Evolutionary conservation across 805 yeast species (phyloP), one percentile per base, ranked within the genome.

Genomic region (Wickerhamiella galacta): DNA sequence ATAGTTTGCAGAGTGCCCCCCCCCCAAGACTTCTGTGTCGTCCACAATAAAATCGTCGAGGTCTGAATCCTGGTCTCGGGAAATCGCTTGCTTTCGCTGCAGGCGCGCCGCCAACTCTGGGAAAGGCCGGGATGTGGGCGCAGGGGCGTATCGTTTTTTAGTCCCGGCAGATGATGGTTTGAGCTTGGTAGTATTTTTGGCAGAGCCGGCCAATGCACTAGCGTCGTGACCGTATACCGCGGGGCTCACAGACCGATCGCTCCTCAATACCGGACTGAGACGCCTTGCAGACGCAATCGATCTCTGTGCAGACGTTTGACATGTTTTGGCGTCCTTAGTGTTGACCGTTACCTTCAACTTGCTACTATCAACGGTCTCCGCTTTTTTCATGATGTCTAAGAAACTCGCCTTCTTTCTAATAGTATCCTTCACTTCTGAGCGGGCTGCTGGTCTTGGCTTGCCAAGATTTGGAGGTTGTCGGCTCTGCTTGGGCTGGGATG

Each of bases 341-440:
- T 57, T 68, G 53, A 46, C 61, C 36, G 48, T 60, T 42, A 49
- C 51, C 30, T 58, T 67, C 45, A 57, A 57, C 47, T 59, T 62
- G 39, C 48, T 62, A 18, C 62, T 58, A 46, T 75, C 78, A 2
- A 77, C 66, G 9, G 57, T 54, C 10, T 66, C 66, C 0, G 87
- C 90, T 48, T 70, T 69, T 46, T 69, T 69, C 78, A 77, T 70
- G 33, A 77, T 60, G 28, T 78, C 79, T 35, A 63, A 64, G 47
- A 75, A 77, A 12, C 72, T 68, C 49, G 75, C 52, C 47, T 71
- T 51, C 37, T 52, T 53, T 30, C 34, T 38, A 7, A 21, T 14
- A 14, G 14, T 6, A 14, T n/a, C 14, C 26, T 7, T 7, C n/a
- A n/a, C n/a, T n/a, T n/a, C n/a, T n/a, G n/a, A n/a, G n/a, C n/a